Base-by-base conservation (phyloP, 2,329 filamentous ascomycete species). In the Sphaerulina musiva region DNA sequence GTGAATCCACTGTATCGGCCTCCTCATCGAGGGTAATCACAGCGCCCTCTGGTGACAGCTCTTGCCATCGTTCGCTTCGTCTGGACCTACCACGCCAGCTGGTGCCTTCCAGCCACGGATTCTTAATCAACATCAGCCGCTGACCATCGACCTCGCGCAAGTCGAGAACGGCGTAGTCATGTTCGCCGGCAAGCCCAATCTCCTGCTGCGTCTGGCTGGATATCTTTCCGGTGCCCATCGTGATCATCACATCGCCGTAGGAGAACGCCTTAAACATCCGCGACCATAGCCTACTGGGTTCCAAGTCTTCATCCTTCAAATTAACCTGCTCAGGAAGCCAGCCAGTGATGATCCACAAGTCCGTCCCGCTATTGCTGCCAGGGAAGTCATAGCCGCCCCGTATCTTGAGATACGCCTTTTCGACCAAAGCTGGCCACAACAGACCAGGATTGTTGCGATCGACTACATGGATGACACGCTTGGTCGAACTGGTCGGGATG, bases 301-400 rank as follows among this genome's bases (percentile, higher is more conserved):
- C 84, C 2, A 91, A 78, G 56, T 95, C 89, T 59, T 93, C 87
- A 60, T 87, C 84, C 66, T 95, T 90, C 1, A 97, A 76, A 64
- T 95, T 95, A 1, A 97, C 76, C 69, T 98, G 93, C 71, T 98
- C 91, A 0, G 93, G 93, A 47, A 98, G 90, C 93, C 93, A 98
- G 31, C 93, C 92, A 0, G 87, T 95, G 51, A 98, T 73, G 1
- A 95, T 86, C 82, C 89, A 95, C 3, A 98, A 74, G 70, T 98
- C 93, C 2, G 92, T 97, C 9, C 89, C 91, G 0, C 92, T 97
- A 69, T 97, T 97, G 66, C 93, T 97, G 6, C 93, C 93, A 0
- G 93, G 92, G 61, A 98, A 98, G 66, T 98, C 91, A 69, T 98
- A 98, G 34, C 93, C 93, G 29, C 93, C 93, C 53, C 92, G 82